These are phyloP conservation scores for Cladophialophora exuberans DNA, from an alignment of 2,329 filamentous ascomycete species.

Conservation along the genomic window DNA sequence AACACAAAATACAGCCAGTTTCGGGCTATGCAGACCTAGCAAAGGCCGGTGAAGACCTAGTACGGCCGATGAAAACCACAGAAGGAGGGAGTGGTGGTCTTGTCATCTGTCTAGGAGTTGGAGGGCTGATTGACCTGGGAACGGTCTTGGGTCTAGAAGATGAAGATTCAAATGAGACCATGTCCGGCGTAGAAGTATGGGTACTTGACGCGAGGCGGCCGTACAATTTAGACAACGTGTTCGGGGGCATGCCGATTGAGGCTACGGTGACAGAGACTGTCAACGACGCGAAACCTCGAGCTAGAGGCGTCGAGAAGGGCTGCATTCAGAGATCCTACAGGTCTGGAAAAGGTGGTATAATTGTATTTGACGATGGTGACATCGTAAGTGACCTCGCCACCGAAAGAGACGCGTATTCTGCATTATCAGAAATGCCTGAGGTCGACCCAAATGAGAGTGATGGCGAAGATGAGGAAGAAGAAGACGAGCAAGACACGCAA, in stretches of 20 bases:
- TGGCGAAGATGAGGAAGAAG: conserved; percentile 60
- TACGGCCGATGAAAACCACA: conserved; percentile 82
- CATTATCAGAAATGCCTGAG: conserved; percentile 88
- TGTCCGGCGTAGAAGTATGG: conserved; percentile 63
- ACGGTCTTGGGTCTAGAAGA: conserved; percentile 74
- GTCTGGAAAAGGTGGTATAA: conserved; percentile 80
- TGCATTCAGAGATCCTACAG: conserved; percentile 72
- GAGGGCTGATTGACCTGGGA: conserved; percentile 85
- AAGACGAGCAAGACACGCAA: conserved; percentile 61
- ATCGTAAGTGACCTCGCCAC: conserved; percentile 77
- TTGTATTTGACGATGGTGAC: conserved; percentile 95
- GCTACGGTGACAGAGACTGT: conserved; percentile 54
- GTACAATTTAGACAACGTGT: conserved; percentile 94
- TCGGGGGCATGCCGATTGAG: conserved; percentile 61
- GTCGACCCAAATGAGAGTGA: conserved; percentile 73
- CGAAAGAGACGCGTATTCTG: conserved; percentile 81
- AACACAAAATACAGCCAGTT: conserved; percentile 94
- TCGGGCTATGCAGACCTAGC: conserved; percentile 89
- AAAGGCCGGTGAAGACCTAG: conserved; percentile 75
- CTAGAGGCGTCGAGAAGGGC: conserved; percentile 71
- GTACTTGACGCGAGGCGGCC: conserved; percentile 87
- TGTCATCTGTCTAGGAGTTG: conserved; percentile 89
- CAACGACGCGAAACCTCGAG: conserved; percentile 50
- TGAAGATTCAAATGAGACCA: conserved; percentile 51
- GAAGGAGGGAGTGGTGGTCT: conserved; percentile 84